Evolutionary conservation across 2,329 filamentous ascomycete species (phyloP), one percentile per base, ranked within the genome.

Genomic region (Hypoxylon sp.): DNA sequence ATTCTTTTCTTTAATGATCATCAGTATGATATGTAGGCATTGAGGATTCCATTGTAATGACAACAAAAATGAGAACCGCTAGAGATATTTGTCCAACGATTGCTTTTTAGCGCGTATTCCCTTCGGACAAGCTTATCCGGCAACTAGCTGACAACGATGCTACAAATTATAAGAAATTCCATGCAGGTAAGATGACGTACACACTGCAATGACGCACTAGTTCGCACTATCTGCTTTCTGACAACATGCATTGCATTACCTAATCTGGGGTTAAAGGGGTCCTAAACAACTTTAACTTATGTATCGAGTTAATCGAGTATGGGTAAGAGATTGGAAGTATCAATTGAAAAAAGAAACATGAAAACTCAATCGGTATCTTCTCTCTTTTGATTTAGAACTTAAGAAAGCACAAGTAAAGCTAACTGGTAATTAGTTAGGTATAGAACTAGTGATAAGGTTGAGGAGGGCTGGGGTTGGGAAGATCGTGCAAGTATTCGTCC

Each of bases 101-200:
- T 61, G 19, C 23, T 21, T 17, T 53, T 53, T 38, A 58, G 41
- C 28, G 51, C 30, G 17, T 28, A 60, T 55, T 61, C 30, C 46
- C 25, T n/a, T n/a, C 57, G 63, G 60, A 56, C 48, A 61, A 58
- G 60, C 53, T 65, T 28, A 65, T 67, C 67, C 64, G 64, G 48
- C 32, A 56, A n/a, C 38, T n/a, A 55, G 36, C 56, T 48, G 23
- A 5, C 23, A 50, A 49, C 57, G 34, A 57, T 51, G 51, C 38
- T 52, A 59, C 63, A 60, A 61, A 63, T 61, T 61, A 49, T 57
- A 60, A 52, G 38, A 43, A 62, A 59, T 60, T 57, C 62, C 38
- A 65, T 70, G 68, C 65, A 62, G 63, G 68, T 70, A 63, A 70
- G 65, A 70, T 70, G 68, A 70, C 66, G 65, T 70, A 68, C 68